Conservation (phyloP, 73 alveolate species). For the Paramecium primaurelia region DNA sequence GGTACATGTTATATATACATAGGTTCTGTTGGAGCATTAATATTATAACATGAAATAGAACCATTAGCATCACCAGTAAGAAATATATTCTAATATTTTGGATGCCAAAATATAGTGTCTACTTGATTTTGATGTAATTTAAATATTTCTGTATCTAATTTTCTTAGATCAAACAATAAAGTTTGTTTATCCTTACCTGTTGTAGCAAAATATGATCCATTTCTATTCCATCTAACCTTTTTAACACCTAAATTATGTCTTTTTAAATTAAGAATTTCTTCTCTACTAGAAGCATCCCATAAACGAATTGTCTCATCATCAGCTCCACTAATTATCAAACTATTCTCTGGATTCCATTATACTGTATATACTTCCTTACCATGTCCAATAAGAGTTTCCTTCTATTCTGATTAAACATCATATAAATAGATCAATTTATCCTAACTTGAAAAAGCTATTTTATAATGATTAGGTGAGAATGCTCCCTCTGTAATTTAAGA, state of each 20-base stretch:
- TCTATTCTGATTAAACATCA: not conserved
- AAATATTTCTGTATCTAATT: not conserved
- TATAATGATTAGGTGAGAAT: slow-evolving; percentile 2
- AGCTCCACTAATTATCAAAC: slow-evolving; percentile 25
- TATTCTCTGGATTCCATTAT: not conserved
- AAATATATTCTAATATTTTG: slow-evolving; percentile 18
- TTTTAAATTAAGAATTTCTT: not conserved
- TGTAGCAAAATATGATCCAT: slow-evolving; percentile 1
- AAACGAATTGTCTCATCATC: slow-evolving; percentile 43
- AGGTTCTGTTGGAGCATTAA: slow-evolving; percentile 4
- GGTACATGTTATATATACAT: not conserved
- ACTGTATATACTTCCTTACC: slow-evolving; percentile 22
- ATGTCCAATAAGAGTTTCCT: not conserved
- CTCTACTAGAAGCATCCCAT: slow-evolving; percentile 45
- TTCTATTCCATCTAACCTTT: not conserved
- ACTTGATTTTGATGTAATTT: not conserved
- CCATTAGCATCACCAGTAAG: not conserved
- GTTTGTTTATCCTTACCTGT: slow-evolving; percentile 19
- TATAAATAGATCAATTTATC: not conserved
- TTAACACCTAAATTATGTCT: slow-evolving; percentile 41
- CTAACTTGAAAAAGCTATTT: not conserved
- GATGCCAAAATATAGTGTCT: not conserved
- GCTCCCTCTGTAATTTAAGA: not conserved
- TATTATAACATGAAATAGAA: not conserved
- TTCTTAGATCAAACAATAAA: not conserved